Evolutionary conservation across 164 flowering plant species (phyloP).

Genomic region (Kalanchoe fedtschenkoi): DNA sequence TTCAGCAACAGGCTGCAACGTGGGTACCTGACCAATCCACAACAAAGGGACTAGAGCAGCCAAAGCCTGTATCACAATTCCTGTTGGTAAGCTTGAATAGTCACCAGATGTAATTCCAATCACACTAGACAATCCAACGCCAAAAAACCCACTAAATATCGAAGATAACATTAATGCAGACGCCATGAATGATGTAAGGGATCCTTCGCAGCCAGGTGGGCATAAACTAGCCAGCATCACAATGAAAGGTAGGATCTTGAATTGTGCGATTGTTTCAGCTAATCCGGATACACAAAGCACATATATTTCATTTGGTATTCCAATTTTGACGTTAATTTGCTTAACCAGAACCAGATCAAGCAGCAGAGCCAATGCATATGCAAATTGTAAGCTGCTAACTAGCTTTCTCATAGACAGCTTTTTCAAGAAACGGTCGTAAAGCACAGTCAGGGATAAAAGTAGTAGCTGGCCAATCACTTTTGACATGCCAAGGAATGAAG

Average conservation of each 20-base stretch:
- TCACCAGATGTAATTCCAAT: conserved; percentile 52
- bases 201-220: conserved; percentile 78
- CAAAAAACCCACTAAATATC: conserved; percentile 59
- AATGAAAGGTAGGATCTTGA: conserved; percentile 72
- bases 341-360: conserved; percentile 65
- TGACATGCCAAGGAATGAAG: conserved; percentile 76
- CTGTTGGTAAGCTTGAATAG: conserved; percentile 53
- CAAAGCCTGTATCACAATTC: conserved; percentile 55
- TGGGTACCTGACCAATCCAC: conserved; percentile 51
- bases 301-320: conserved; percentile 61
- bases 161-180: conserved; percentile 64
- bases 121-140: conserved; percentile 58
- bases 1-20: conserved; percentile 16
- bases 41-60: conserved; percentile 60
- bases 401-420: conserved; percentile 51
- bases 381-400: conserved; percentile 35
- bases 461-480: conserved; percentile 64
- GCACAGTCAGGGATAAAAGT: conserved; percentile 44
- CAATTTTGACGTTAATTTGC: conserved; percentile 53
- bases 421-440: conserved; percentile 54
- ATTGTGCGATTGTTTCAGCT: conserved; percentile 70
- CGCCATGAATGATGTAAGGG: conserved; percentile 70
- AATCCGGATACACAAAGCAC: conserved; percentile 68
- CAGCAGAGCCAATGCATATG: conserved; percentile 55
- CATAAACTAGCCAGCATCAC: conserved; percentile 67